phyloP scores from a whole-genome alignment of 179 eudicot species.

The Silene noctiflora region DNA sequence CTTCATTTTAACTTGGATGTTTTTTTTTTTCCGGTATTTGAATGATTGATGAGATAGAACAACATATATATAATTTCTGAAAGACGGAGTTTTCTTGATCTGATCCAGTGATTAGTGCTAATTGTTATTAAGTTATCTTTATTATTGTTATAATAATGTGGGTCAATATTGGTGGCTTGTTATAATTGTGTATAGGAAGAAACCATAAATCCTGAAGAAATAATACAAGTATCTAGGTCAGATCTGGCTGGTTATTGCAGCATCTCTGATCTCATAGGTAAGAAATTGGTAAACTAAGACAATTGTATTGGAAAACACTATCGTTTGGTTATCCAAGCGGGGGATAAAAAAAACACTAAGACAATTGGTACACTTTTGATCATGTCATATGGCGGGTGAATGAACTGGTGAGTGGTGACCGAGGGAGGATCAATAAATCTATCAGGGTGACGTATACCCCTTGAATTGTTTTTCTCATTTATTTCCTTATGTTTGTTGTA shows the following conservation, averaged over 20 bases:
- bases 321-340: too few species aligned
- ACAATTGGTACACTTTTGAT: not conserved
- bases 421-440: slow-evolving; percentile 13
- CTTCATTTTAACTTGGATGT: not conserved
- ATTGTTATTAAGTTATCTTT: not conserved
- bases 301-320: not conserved
- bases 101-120: not conserved
- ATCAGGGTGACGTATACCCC: too few species aligned
- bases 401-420: slow-evolving; percentile 36
- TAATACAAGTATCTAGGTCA: too few species aligned
- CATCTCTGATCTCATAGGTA: not conserved
- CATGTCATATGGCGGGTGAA: slow-evolving; percentile 31
- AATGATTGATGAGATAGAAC: slow-evolving; percentile 1
- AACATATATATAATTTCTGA: too few species aligned
- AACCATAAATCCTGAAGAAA: too few species aligned
- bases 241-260: not conserved
- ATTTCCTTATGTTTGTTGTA: not conserved
- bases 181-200: too few species aligned
- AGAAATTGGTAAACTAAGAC: not conserved
- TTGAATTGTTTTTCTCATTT: too few species aligned
- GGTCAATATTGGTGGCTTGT: slow-evolving; percentile 28
- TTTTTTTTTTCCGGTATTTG: not conserved
- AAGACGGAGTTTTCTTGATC: not conserved
- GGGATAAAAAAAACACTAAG: too few species aligned
- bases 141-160: slow-evolving; percentile 1